phyloP scores from a whole-genome alignment of 1,139 yeast species.

The Petasospora fabianii region DNA sequence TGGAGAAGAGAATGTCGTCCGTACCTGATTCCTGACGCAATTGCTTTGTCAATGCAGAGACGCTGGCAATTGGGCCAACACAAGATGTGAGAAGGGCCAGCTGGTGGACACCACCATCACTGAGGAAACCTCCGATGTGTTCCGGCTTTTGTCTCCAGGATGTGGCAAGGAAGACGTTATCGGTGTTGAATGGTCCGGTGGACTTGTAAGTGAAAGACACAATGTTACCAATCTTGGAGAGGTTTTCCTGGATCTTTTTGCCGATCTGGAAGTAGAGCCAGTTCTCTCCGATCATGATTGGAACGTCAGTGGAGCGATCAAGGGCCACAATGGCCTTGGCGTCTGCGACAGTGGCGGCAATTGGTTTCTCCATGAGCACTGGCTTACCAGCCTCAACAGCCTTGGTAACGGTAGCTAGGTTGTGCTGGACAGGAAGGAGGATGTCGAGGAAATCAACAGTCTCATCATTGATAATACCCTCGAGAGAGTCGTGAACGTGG shows the following conservation, averaged over 20 bases:
- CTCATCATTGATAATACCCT: conserved; percentile 59
- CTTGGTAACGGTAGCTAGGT: conserved; percentile 57
- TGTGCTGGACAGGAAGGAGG: conserved; percentile 79
- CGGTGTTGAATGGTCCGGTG: conserved; percentile 72
- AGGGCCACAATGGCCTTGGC: conserved; percentile 74
- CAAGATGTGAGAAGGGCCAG: conserved; percentile 79
- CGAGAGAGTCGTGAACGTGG: conserved; percentile 63
- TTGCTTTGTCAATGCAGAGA: conserved; percentile 74
- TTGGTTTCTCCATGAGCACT: conserved; percentile 80
- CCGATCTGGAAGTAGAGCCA: conserved; percentile 71
- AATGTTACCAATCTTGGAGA: conserved; percentile 71
- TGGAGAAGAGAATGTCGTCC: conserved; percentile 74
- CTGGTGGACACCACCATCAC: conserved; percentile 97
- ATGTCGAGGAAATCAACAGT: conserved; percentile 76
- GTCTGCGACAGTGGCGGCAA: conserved; percentile 78
- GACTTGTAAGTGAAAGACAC: conserved; percentile 74
- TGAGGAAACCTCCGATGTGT: conserved; percentile 85
- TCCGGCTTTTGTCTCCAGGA: conserved; percentile 87
- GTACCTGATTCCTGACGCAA: conserved; percentile 72
- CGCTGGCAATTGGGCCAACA: conserved; percentile 67
- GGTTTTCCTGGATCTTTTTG: conserved; percentile 45
- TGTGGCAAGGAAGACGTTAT: conserved; percentile 64
- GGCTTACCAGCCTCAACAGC: conserved; percentile 71
- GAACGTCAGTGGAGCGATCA: conserved; percentile 54
- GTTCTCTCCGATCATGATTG: conserved; percentile 78